phyloP scores from a whole-genome alignment of 2,329 filamentous ascomycete genomes.

The Anisogramma anomala region DNA sequence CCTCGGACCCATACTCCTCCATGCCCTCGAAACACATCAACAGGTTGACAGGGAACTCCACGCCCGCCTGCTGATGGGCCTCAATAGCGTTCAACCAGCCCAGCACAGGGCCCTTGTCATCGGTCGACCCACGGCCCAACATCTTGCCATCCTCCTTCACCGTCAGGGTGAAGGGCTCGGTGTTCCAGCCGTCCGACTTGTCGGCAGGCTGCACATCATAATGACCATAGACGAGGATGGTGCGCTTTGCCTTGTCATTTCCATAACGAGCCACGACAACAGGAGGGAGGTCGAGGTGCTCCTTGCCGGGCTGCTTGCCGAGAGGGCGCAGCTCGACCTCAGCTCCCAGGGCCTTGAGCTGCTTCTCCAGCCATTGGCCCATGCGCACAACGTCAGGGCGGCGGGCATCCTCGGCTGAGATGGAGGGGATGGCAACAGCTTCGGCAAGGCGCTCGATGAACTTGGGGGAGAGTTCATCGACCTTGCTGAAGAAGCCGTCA shows the following conservation, averaged over 20 bases:
- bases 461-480: constrained; percentile 63
- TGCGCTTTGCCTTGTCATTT: constrained; percentile 82
- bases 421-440: constrained; percentile 90
- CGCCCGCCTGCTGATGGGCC: constrained; percentile 85
- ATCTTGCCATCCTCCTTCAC: constrained; percentile 87
- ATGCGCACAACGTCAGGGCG: constrained; percentile 91
- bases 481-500: constrained; percentile 85
- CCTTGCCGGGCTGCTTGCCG: constrained; percentile 84
- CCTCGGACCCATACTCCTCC: constrained; percentile 98
- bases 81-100: constrained; percentile 98
- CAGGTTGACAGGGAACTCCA: constrained; percentile 94
- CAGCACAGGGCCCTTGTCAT: constrained; percentile 94
- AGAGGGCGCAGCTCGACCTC: constrained; percentile 52
- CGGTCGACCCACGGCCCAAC: constrained; percentile 90
- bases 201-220: constrained; percentile 97
- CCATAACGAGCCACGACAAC: constrained; percentile 89
- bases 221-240: constrained; percentile 93
- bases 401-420: constrained; percentile 82
- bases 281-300: constrained; percentile 82
- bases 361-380: constrained; percentile 67
- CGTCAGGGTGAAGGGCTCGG: constrained; percentile 80
- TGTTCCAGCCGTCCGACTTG: constrained; percentile 89
- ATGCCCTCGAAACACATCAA: constrained; percentile 99
- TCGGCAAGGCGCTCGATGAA: constrained; percentile 86
- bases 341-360: constrained; percentile 3